phyloP scores from a whole-genome alignment of 2,329 filamentous ascomycete genomes.

The Xylariaceae sp. region DNA sequence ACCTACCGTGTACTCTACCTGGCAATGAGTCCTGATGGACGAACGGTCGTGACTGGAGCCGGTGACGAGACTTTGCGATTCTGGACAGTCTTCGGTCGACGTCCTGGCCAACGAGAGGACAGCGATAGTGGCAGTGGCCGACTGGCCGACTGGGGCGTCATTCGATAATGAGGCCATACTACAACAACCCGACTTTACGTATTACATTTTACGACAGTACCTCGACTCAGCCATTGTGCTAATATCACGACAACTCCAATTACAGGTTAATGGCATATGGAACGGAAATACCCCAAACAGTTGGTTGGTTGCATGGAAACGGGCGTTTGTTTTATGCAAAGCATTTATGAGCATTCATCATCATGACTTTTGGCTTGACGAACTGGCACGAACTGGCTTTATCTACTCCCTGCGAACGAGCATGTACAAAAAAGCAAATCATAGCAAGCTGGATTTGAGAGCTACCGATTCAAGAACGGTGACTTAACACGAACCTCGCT shows the following conservation, averaged over 20 bases:
- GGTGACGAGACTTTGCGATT: conserved; percentile 95
- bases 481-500: too few species aligned
- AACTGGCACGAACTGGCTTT: too few species aligned
- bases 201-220: conserved; percentile 7
- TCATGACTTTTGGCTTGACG: too few species aligned
- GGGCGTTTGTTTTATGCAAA: background rate
- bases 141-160: conserved; percentile 78
- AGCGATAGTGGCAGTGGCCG: conserved; percentile 57
- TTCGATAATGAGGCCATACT: conserved; percentile 50
- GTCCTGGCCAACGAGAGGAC: conserved; percentile 67
- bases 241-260: conserved; percentile 14
- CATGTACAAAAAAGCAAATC: too few species aligned
- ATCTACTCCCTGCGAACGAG: too few species aligned
- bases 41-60: conserved; percentile 90
- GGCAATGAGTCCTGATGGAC: conserved; percentile 94
- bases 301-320: conserved; percentile 6
- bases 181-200: conserved; percentile 9
- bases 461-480: too few species aligned
- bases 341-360: too few species aligned
- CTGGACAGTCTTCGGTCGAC: conserved; percentile 92
- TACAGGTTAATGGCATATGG: conserved; percentile 8
- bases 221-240: conserved; percentile 16
- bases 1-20: conserved; percentile 95
- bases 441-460: too few species aligned
- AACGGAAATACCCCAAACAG: conserved; percentile 6